Percentiles rank a stretch among this genome's conserved stretches.
phyloP scores from a whole-genome alignment of 192 early-diverging fungal species.

The Phycomyces blakesleeanus region DNA sequence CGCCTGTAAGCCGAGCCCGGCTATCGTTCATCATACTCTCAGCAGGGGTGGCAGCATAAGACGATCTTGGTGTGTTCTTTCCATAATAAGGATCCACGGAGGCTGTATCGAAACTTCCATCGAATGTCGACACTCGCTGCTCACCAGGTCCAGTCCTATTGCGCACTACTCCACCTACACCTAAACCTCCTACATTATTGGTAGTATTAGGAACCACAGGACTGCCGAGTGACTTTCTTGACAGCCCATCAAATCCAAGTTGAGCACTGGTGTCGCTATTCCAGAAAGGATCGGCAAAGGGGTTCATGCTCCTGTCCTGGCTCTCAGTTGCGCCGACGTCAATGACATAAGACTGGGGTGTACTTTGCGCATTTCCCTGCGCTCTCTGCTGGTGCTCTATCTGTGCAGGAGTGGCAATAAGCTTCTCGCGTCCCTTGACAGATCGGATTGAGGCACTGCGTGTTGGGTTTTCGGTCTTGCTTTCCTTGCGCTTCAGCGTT shows the following conservation, averaged over 20 bases:
- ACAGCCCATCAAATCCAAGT: not conserved
- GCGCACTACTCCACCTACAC: no score
- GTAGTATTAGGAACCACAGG: not conserved
- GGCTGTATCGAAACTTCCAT: not conserved
- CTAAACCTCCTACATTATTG: no score
- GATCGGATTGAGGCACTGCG: constrained; percentile 9
- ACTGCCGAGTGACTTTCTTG: not conserved
- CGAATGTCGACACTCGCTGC: constrained; percentile 1
- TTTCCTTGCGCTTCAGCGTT: constrained; percentile 13
- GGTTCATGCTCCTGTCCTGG: not conserved
- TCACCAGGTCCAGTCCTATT: no score
- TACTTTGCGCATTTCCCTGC: not conserved
- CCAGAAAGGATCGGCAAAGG: constrained; percentile 32
- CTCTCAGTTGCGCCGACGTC: not conserved
- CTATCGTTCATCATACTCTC: not conserved
- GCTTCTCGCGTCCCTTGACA: not conserved
- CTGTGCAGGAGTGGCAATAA: not conserved
- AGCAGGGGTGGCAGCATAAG: no score
- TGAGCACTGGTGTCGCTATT: not conserved
- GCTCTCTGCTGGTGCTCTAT: not conserved
- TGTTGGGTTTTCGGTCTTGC: not conserved
- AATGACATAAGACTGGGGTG: constrained; percentile 1
- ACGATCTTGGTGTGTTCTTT: not conserved
- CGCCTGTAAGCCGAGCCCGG: not conserved
- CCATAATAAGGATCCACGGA: constrained; percentile 15